Evolutionary conservation across 2,329 filamentous ascomycete genomes (phyloP).

Genomic region (Neonectria punicea): DNA sequence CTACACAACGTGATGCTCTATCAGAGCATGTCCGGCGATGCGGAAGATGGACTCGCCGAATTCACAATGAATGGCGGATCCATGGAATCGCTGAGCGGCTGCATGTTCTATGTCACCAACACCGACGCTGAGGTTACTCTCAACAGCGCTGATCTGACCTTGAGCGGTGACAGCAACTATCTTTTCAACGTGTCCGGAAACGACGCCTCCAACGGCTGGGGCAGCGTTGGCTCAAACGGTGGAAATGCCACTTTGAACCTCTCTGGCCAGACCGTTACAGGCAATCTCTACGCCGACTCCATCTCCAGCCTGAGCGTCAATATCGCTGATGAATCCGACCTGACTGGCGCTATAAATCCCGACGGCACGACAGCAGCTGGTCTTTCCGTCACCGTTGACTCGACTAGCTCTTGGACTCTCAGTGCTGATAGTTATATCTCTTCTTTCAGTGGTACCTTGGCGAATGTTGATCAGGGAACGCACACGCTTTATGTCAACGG

Average conservation of each 20-base stretch:
- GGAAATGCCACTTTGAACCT: slow-evolving; percentile 22
- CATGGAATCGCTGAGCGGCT: slow-evolving; percentile 21
- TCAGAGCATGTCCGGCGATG: slow-evolving; percentile 29
- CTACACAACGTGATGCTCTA: slow-evolving; percentile 30
- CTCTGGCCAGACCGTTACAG: slow-evolving; percentile 18
- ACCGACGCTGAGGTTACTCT: slow-evolving; percentile 22
- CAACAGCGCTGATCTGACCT: slow-evolving; percentile 16
- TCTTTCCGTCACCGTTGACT: slow-evolving; percentile 10
- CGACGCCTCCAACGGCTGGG: slow-evolving; percentile 24
- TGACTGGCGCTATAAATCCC: slow-evolving; percentile 17
- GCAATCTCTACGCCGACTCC: slow-evolving; percentile 22
- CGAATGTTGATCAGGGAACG: slow-evolving; percentile 22
- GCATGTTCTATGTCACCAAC: slow-evolving; percentile 30
- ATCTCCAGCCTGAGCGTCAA: slow-evolving; percentile 18
- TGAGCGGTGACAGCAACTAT: slow-evolving; percentile 22
- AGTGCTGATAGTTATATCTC: slow-evolving; percentile 21
- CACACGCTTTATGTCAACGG: slow-evolving; percentile 22
- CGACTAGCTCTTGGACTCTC: slow-evolving; percentile 22
- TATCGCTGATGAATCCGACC: slow-evolving; percentile 11
- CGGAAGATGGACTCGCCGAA: slow-evolving; percentile 24
- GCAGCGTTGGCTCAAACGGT: slow-evolving; percentile 24
- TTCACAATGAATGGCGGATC: slow-evolving; percentile 27
- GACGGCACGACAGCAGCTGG: slow-evolving; percentile 18
- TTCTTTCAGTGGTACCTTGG: slow-evolving; percentile 16
- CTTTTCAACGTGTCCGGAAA: slow-evolving; percentile 28